phyloP scores from a whole-genome alignment of 768 basidiomycete genomes.

The Podaxis sp. region DNA sequence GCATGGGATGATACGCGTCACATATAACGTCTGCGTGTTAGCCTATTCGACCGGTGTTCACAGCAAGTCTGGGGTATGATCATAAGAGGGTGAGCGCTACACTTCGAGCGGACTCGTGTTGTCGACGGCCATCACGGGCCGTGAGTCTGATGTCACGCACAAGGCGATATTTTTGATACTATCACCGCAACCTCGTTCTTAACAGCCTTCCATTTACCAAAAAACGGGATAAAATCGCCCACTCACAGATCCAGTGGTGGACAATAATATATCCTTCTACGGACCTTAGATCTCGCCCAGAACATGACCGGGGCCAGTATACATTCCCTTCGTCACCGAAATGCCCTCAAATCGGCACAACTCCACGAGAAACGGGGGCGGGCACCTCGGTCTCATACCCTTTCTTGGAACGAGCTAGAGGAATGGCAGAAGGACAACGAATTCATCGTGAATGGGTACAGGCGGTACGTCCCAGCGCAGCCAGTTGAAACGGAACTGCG shows the following conservation, averaged over 20 bases:
- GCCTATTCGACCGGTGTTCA: neutral
- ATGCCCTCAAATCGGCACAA: neutral
- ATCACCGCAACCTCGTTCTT: neutral
- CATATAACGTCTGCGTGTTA: neutral
- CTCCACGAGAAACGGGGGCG: neutral
- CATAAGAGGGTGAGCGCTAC: neutral
- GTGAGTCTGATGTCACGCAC: neutral
- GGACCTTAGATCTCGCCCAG: neutral
- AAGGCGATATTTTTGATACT: neutral
- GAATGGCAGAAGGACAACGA: conserved; percentile 77
- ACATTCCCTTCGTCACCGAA: conserved; percentile 9
- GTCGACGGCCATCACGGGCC: neutral
- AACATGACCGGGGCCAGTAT: neutral
- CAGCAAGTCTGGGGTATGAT: neutral
- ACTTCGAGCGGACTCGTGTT: neutral
- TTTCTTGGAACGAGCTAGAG: conserved; percentile 59
- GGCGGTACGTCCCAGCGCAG: conserved; percentile 44
- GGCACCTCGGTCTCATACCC: conserved; percentile 23
- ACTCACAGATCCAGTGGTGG: neutral
- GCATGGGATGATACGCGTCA: neutral
- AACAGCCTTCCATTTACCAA: neutral
- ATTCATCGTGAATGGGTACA: conserved; percentile 67
- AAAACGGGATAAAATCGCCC: neutral
- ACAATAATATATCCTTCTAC: neutral
- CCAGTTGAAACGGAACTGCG: conserved; percentile 11